phyloP scores from a whole-genome alignment of 768 basidiomycete species.

The Lyophyllum semitale region DNA sequence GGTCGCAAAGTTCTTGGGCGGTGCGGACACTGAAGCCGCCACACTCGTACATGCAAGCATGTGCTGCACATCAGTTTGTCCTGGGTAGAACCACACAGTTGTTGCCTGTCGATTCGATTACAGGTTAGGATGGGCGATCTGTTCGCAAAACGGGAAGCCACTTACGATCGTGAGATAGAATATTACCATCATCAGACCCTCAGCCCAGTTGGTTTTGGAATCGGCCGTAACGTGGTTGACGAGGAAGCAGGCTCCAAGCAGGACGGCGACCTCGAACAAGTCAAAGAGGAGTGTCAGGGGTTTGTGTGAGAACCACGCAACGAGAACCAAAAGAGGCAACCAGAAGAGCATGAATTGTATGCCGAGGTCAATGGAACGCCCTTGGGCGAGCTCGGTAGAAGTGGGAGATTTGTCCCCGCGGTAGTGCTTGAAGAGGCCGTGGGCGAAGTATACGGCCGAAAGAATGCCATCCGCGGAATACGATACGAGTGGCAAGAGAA shows the following conservation, averaged over 20 bases:
- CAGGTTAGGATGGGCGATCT: neutral
- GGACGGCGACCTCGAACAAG: conserved; percentile 62
- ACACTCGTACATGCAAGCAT: conserved; percentile 27
- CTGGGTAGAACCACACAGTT: conserved; percentile 37
- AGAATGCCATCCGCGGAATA: conserved; percentile 71
- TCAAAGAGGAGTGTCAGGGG: conserved; percentile 71
- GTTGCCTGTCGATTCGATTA: conserved; percentile 17
- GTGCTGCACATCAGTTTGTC: conserved; percentile 29
- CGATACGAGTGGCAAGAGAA: conserved; percentile 70
- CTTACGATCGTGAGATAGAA: conserved; percentile 68
- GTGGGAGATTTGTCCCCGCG: conserved; percentile 43
- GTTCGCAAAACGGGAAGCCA: neutral
- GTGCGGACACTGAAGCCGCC: conserved; percentile 7
- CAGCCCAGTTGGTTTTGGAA: conserved; percentile 77
- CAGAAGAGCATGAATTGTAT: conserved; percentile 84
- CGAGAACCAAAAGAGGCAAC: conserved; percentile 69
- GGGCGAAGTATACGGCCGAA: conserved; percentile 55
- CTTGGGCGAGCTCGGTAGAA: conserved; percentile 56
- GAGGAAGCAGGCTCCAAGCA: conserved; percentile 72
- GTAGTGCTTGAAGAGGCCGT: conserved; percentile 39
- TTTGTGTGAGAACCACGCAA: conserved; percentile 65
- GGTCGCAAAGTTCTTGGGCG: conserved; percentile 9
- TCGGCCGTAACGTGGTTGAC: conserved; percentile 81
- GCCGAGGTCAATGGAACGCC: conserved; percentile 70
- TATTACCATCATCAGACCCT: conserved; percentile 63